A percentile compares a stretch with the other conserved stretches of the same genome.
Evolutionary conservation across 176 grass and related monocot genomes (phyloP).

Genomic region (Musa beccarii): DNA sequence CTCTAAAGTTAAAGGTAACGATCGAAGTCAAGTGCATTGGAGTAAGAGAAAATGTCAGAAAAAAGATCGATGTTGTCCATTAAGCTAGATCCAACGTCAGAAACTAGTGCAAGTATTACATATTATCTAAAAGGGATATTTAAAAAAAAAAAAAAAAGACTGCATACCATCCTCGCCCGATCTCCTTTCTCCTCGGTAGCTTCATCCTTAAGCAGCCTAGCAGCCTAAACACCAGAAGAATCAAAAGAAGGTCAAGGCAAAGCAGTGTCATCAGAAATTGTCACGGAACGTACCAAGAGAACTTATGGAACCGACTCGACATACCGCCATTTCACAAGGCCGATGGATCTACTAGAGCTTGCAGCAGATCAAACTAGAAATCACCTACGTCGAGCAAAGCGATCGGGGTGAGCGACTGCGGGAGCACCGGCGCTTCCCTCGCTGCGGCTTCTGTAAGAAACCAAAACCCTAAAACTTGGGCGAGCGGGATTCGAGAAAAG

Average conservation of each 20-base stretch:
- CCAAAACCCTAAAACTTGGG: too few relatives aligned
- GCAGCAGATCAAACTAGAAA: too few relatives aligned
- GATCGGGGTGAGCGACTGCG: too few relatives aligned
- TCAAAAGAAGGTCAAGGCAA: background rate
- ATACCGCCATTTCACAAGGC: constrained; percentile 12
- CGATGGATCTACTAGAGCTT: background rate
- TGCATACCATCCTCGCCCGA: constrained; percentile 24
- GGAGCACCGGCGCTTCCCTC: too few relatives aligned
- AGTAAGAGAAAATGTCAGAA: background rate
- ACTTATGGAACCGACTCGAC: background rate
- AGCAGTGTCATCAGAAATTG: background rate
- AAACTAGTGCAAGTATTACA: background rate
- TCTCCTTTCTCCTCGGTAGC: constrained; percentile 31
- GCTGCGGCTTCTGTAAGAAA: too few relatives aligned
- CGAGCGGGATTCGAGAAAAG: too few relatives aligned
- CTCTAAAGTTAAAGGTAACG: background rate
- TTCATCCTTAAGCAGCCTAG: constrained; percentile 20
- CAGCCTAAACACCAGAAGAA: background rate
- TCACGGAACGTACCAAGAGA: background rate
- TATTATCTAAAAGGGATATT: background rate
- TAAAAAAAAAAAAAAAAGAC: background rate
- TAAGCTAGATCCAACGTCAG: background rate
- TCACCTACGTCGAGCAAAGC: too few relatives aligned
- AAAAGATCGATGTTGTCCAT: background rate
- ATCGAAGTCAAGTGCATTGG: background rate